Evolutionary conservation across 768 basidiomycete species (phyloP).

Genomic region (Mycena pura): DNA sequence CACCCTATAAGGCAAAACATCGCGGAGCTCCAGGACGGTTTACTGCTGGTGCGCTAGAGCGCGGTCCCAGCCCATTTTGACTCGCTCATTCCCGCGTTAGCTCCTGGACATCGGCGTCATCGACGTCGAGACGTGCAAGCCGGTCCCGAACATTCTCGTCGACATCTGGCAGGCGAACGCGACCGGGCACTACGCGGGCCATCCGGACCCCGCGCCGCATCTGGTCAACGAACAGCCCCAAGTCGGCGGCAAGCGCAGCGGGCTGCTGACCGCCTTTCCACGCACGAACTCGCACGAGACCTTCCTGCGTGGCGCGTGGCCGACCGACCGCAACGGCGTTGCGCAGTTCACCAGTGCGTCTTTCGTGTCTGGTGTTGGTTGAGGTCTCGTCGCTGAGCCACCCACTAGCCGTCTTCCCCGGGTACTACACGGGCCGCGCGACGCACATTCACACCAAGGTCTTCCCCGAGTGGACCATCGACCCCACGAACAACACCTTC

Average conservation of each 20-base stretch:
- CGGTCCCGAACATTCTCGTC: slow-evolving; percentile 61
- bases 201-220: slow-evolving; percentile 53
- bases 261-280: slow-evolving; percentile 52
- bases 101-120: slow-evolving; percentile 64
- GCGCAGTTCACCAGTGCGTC: slow-evolving; percentile 58
- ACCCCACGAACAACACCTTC: slow-evolving; percentile 52
- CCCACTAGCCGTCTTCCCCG: slow-evolving; percentile 55
- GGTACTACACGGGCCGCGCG: slow-evolving; percentile 63
- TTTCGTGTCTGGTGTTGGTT: neutral
- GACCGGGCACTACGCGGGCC: slow-evolving; percentile 61
- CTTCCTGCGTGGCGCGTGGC: slow-evolving; percentile 61
- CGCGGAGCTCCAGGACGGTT: slow-evolving; percentile 57
- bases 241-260: slow-evolving; percentile 51
- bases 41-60: slow-evolving; percentile 47
- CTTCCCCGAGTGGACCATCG: slow-evolving; percentile 53
- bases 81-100: slow-evolving; percentile 28
- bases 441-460: slow-evolving; percentile 63
- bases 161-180: slow-evolving; percentile 68
- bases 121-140: slow-evolving; percentile 62
- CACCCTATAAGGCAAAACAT: slow-evolving; percentile 62
- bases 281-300: slow-evolving; percentile 50
- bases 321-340: slow-evolving; percentile 58
- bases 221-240: slow-evolving; percentile 52
- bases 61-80: neutral
- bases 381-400: neutral